A percentile compares a stretch with the other conserved stretches of the same genome.
Evolutionary conservation across 2,329 filamentous ascomycete genomes (phyloP).

Genomic region (Penicillium freii): DNA sequence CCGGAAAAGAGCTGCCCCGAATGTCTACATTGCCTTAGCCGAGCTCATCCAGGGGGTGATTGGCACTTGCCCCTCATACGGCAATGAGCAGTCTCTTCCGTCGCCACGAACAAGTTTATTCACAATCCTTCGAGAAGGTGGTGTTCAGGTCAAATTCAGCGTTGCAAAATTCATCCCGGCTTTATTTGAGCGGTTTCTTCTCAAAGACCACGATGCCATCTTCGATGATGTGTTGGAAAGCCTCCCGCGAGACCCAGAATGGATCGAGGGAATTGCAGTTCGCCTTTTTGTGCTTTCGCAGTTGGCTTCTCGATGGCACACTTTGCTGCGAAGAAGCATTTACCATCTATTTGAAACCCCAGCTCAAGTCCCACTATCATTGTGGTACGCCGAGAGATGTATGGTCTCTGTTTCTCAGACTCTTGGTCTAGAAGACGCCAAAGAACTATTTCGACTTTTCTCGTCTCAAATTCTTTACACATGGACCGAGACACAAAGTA

Average conservation of each 20-base stretch:
- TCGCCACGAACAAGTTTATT: slow-evolving; percentile 72
- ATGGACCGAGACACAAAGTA: slow-evolving; percentile 69
- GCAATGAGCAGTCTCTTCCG: slow-evolving; percentile 57
- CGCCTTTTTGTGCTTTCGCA: slow-evolving; percentile 73
- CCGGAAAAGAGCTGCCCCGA: slow-evolving; percentile 67
- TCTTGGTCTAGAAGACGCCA: slow-evolving; percentile 64
- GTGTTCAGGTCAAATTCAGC: slow-evolving; percentile 71
- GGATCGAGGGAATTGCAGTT: slow-evolving; percentile 79
- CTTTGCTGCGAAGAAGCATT: slow-evolving; percentile 78
- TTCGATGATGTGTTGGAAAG: slow-evolving; percentile 79
- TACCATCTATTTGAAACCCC: slow-evolving; percentile 95
- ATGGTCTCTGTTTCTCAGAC: slow-evolving; percentile 64
- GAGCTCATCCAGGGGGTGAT: slow-evolving; percentile 69
- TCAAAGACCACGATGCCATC: slow-evolving; percentile 78
- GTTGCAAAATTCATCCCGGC: slow-evolving; percentile 67
- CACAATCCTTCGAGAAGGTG: slow-evolving; percentile 64
- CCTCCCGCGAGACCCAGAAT: slow-evolving; percentile 70
- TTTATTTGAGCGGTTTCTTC: slow-evolving; percentile 78
- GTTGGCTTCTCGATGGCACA: slow-evolving; percentile 80
- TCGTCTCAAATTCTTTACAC: slow-evolving; percentile 86
- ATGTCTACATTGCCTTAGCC: slow-evolving; percentile 65
- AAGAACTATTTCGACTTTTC: slow-evolving; percentile 77
- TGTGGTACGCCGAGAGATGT: slow-evolving; percentile 70
- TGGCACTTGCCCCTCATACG: slow-evolving; percentile 65
- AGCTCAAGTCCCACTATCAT: slow-evolving; percentile 64